phyloP scores from a whole-genome alignment of 192 early-diverging fungal genomes.

The Paraglomus occultum region DNA sequence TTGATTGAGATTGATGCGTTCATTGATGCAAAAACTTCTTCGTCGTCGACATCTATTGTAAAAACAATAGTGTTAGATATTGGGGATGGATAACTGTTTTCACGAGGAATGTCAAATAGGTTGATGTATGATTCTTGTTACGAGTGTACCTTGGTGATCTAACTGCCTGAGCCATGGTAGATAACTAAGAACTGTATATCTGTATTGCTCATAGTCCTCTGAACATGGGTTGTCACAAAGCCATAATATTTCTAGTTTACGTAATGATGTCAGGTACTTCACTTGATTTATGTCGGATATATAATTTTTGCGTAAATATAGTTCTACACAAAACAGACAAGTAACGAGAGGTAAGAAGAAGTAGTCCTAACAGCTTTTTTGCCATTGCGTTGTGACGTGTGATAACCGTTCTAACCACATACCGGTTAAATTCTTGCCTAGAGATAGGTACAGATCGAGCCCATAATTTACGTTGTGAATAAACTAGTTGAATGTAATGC shows the following conservation, averaged over 20 bases:
- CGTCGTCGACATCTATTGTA: constrained; percentile 23
- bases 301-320: constrained; percentile 28
- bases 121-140: too few species aligned
- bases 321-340: background rate
- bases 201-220: constrained; percentile 21
- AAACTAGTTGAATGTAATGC: background rate
- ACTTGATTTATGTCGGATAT: constrained; percentile 26
- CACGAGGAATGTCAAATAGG: too few species aligned
- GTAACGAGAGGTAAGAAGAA: background rate
- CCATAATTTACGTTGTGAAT: background rate
- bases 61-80: background rate
- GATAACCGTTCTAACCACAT: background rate
- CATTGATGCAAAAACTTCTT: constrained; percentile 25
- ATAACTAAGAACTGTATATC: constrained; percentile 12
- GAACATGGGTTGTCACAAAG: constrained; percentile 29
- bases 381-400: too few species aligned
- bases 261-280: constrained; percentile 13
- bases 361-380: background rate
- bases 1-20: background rate
- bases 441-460: background rate
- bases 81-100: too few species aligned
- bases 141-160: constrained; percentile 24
- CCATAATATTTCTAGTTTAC: constrained; percentile 28
- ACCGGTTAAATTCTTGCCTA: constrained; percentile 25
- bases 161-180: constrained; percentile 27